A percentile compares a stretch with the other conserved stretches of the same genome.
These are phyloP conservation scores for Populus tremula DNA, from an alignment of 345 rosid genomes.

Conservation along the genomic window DNA sequence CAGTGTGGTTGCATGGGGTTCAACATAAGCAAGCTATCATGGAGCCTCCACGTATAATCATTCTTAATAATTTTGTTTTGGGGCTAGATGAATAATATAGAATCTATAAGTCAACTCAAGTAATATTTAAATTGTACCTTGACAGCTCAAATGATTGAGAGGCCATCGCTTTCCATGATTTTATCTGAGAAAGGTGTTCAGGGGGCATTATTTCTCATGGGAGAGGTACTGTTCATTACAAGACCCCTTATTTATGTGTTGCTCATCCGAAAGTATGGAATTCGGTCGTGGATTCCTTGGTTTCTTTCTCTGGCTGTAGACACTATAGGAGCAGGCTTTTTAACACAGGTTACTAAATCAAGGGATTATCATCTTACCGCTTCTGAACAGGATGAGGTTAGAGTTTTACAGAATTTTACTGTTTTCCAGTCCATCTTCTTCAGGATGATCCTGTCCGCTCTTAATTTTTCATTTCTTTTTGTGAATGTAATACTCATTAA, in stretches of 20 bases:
- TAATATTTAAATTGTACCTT: slow-evolving; percentile 14
- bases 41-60: slow-evolving; percentile 48
- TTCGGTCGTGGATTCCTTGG: slow-evolving; percentile 93
- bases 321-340: slow-evolving; percentile 50
- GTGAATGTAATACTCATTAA: neutral
- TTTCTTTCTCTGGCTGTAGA: slow-evolving; percentile 74
- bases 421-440: neutral
- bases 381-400: slow-evolving; percentile 75
- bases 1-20: slow-evolving; percentile 55
- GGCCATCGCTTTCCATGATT: slow-evolving; percentile 47
- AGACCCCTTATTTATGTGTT: slow-evolving; percentile 92
- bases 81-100: neutral
- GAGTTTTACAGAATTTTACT: slow-evolving; percentile 10
- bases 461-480: neutral
- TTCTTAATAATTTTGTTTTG: slow-evolving; percentile 5
- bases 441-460: neutral
- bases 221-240: slow-evolving; percentile 67
- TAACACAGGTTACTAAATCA: slow-evolving; percentile 40
- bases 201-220: slow-evolving; percentile 61
- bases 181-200: slow-evolving; percentile 64
- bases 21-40: slow-evolving; percentile 61
- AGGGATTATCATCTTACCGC: slow-evolving; percentile 42
- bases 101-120: neutral
- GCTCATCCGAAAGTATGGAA: slow-evolving; percentile 72
- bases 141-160: slow-evolving; percentile 41